Evolutionary conservation across 2,329 filamentous ascomycete genomes (phyloP), one percentile per base, ranked within the genome.

Genomic region (Exophiala mesophila): DNA sequence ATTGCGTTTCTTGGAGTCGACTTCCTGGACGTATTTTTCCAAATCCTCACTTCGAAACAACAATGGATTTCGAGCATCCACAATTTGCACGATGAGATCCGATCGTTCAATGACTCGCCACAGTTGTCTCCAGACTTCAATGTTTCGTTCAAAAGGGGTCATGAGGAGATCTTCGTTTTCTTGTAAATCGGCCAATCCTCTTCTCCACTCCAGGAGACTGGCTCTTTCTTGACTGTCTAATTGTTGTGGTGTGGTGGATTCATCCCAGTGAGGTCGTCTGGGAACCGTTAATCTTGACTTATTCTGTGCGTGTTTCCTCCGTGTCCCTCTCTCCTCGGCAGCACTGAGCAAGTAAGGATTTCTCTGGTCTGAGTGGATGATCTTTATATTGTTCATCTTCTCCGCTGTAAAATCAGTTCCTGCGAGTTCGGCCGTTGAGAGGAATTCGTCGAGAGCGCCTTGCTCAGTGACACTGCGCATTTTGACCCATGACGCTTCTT

Each of bases 381-480:
- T 96, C 72, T 96, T 96, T 67, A 97, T 85, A 61, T 94, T 97
- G 69, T 90, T 97, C 79, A 94, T 85, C 76, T 97, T 97, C 72
- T 97, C 89, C 19, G 92, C 94, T 1, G 90, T 97, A 66, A 98
- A 98, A 63, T 98, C 92, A 54, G 92, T 98, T 53, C 88, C 90
- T n/a, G 92, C 92, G 56, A 98, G 73, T 69, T 97, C 89, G 51
- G 92, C 94, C 2, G 92, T 98, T 44, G 85, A 86, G 52, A 98
- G 72, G 65, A 98, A 98, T 66, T 98, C 92, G 65, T 98, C 92
- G 49, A 98, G 80, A 32, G 89, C 89, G 55, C 84, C 89, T 68
- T 98, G 92, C 72, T 98, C 88, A 4, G 92, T 98, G 56, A 98
- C 86, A 64, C 88, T 95, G 71, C 90, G 88, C 92, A 98, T 97